These are phyloP conservation scores for Penicillium cosmopolitanum DNA, from an alignment of 495 filamentous ascomycete species.

Conservation along the genomic window DNA sequence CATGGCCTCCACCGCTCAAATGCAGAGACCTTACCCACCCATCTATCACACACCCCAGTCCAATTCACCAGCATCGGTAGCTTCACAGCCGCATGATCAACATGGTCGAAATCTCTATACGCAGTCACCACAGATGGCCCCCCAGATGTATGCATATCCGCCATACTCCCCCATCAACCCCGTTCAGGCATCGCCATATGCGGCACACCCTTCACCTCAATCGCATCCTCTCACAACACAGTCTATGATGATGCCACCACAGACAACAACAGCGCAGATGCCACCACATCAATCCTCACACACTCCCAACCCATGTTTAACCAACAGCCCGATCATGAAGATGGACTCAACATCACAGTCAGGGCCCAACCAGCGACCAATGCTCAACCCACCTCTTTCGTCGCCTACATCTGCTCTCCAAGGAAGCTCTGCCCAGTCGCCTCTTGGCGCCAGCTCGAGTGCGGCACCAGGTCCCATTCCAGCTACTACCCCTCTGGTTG, in stretches of 20 bases:
- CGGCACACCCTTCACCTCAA: constrained; percentile 71
- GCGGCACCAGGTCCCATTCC: constrained; percentile 98
- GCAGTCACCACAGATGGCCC: constrained; percentile 76
- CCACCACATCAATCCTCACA: constrained; percentile 54
- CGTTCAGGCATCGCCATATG: constrained; percentile 72
- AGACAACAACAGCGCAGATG: constrained; percentile 59
- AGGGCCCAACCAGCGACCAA: constrained; percentile 39
- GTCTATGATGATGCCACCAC: constrained; percentile 70
- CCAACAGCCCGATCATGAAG: constrained; percentile 42
- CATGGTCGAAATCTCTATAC: constrained; percentile 80
- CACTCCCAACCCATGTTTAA: constrained; percentile 42
- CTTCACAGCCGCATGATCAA: constrained; percentile 88
- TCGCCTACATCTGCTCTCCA: constrained; percentile 57
- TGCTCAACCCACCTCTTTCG: constrained; percentile 48
- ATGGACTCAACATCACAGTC: constrained; percentile 52
- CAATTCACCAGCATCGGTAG: constrained; percentile 93
- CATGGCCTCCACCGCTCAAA: constrained; percentile 86
- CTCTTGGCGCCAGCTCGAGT: constrained; percentile 69
- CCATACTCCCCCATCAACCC: constrained; percentile 76
- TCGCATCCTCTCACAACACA: constrained; percentile 66
- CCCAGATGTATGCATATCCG: constrained; percentile 75
- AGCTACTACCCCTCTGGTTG: constrained; percentile 94
- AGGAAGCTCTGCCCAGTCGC: constrained; percentile 51
- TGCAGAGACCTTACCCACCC: constrained; percentile 83
- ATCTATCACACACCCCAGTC: constrained; percentile 97